Percentiles rank a stretch among this genome's conserved stretches.
phyloP scores from a whole-genome alignment of 2,329 filamentous ascomycete species.

The Lasiodiplodia sp. region DNA sequence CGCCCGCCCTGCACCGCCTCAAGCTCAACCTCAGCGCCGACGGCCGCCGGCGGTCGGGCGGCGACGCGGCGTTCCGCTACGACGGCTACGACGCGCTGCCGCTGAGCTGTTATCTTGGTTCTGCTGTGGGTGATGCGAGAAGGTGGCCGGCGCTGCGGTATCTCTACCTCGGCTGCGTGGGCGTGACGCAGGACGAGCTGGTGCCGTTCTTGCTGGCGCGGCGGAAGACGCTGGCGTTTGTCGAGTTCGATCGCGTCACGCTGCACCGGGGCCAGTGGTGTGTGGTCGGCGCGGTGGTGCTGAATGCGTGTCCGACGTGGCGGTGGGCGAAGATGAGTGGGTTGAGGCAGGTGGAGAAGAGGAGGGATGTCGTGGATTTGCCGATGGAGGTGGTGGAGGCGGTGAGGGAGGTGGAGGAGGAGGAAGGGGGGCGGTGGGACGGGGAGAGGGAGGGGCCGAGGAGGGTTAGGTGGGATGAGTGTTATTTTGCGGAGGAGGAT shows the following conservation, averaged over 20 bases:
- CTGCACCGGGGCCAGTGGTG: background rate
- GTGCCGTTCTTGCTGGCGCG: background rate
- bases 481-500: background rate
- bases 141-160: conserved; percentile 1
- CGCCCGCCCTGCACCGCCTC: conserved; percentile 3
- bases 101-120: background rate
- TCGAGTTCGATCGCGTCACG: conserved; percentile 15
- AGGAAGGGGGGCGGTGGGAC: background rate
- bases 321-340: background rate
- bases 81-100: background rate
- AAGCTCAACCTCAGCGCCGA: conserved; percentile 9
- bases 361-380: background rate
- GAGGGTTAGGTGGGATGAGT: background rate
- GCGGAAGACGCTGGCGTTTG: background rate
- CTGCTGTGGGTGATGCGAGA: background rate
- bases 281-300: background rate
- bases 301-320: background rate
- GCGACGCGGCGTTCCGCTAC: background rate
- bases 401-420: background rate
- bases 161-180: conserved; percentile 6
- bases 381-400: background rate
- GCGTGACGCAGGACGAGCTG: background rate
- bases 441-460: background rate
- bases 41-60: background rate
- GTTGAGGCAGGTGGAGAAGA: background rate